A percentile compares a stretch with the other conserved stretches of the same genome.
These are phyloP conservation scores for Phragmites australis DNA, from an alignment of 176 grass and related monocot species.

Conservation along the genomic window DNA sequence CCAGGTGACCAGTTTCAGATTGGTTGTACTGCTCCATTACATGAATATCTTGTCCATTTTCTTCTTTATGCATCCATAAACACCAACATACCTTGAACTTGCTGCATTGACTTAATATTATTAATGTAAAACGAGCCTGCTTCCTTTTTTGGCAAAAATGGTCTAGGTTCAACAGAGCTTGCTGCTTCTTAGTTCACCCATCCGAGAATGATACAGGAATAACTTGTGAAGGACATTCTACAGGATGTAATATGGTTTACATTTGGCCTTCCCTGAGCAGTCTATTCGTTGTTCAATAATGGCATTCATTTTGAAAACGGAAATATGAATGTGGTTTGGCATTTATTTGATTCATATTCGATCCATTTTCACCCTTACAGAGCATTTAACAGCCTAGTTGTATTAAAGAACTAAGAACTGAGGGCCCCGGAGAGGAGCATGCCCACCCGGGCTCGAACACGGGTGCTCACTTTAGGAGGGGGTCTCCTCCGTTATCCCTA, in stretches of 20 bases:
- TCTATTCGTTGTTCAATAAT: neutral
- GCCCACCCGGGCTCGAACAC: neutral
- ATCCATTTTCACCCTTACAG: neutral
- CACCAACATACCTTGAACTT: neutral
- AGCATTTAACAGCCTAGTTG: neutral
- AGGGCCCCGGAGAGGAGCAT: neutral
- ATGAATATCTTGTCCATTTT: neutral
- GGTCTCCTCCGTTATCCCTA: neutral
- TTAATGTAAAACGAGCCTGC: neutral
- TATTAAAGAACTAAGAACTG: neutral
- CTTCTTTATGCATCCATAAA: neutral
- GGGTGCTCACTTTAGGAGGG: neutral
- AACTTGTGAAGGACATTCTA: neutral
- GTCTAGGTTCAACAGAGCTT: neutral
- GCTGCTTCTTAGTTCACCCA: neutral
- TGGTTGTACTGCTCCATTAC: constrained; percentile 1
- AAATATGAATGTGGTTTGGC: neutral
- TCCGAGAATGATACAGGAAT: neutral
- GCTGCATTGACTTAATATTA: neutral
- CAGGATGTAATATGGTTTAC: neutral
- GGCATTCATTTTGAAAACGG: neutral
- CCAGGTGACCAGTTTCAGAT: neutral
- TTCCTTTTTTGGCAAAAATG: neutral
- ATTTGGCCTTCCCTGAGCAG: neutral
- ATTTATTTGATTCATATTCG: neutral